phyloP scores from a whole-genome alignment of 768 basidiomycete species.

The Amanita fuliginea region DNA sequence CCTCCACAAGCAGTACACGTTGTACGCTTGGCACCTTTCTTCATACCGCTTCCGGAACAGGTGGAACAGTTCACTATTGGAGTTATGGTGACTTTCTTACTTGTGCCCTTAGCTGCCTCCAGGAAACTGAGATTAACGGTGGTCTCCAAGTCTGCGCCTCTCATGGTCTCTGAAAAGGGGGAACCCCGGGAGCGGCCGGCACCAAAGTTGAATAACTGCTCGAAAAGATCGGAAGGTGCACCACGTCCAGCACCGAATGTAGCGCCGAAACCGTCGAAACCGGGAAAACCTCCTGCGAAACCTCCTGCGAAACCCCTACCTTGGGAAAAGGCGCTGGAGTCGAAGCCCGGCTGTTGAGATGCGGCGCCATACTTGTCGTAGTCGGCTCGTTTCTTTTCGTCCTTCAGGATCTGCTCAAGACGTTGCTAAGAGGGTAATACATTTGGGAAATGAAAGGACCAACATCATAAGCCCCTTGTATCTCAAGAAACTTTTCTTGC shows the following conservation, averaged over 20 bases:
- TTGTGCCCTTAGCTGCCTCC: slow-evolving; percentile 89
- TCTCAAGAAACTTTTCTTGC: slow-evolving; percentile 90
- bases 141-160: slow-evolving; percentile 79
- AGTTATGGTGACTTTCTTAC: slow-evolving; percentile 61
- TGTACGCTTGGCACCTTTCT: slow-evolving; percentile 71
- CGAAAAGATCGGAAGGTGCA: slow-evolving; percentile 62
- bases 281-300: slow-evolving; percentile 48
- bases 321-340: slow-evolving; percentile 69
- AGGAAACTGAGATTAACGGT: slow-evolving; percentile 71
- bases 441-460: slow-evolving; percentile 9
- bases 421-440: neutral
- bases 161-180: slow-evolving; percentile 30
- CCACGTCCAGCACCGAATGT: slow-evolving; percentile 39
- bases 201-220: slow-evolving; percentile 71
- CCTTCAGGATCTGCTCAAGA: slow-evolving; percentile 67
- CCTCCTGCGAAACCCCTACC: slow-evolving; percentile 25
- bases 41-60: slow-evolving; percentile 83
- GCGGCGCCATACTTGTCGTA: slow-evolving; percentile 91
- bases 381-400: slow-evolving; percentile 83
- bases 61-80: slow-evolving; percentile 77
- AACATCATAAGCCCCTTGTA: slow-evolving; percentile 96
- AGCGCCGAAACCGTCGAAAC: slow-evolving; percentile 61
- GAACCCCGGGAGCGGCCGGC: slow-evolving; percentile 31
- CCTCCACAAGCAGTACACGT: slow-evolving; percentile 78
- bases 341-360: slow-evolving; percentile 90